Conservation (phyloP, 208 protist species). For the Leishmania lainsoni region DNA sequence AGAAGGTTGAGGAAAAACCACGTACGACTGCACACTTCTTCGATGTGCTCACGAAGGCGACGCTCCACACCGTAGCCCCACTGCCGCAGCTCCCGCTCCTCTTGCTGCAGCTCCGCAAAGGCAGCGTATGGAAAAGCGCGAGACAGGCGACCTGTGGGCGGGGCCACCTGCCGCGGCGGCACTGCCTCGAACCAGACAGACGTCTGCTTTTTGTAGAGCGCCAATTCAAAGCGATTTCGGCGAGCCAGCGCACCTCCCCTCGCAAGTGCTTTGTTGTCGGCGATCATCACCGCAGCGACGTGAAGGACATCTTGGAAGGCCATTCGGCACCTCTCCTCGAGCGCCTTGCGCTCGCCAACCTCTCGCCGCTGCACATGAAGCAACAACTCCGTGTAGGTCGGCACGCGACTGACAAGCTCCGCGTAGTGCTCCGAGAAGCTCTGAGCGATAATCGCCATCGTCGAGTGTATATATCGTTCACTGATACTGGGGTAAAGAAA, state of each 20-base stretch:
- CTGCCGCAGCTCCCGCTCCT: conserved; percentile 74
- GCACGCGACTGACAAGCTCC: conserved; percentile 43
- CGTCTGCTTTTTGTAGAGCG: conserved; percentile 43
- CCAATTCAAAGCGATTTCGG: conserved; percentile 31
- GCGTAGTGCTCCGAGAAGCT: conserved; percentile 75
- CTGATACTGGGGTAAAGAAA: not conserved
- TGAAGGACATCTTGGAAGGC: conserved; percentile 64
- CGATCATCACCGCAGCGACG: conserved; percentile 60
- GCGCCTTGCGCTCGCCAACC: conserved; percentile 44
- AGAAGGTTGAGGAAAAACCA: conserved; percentile 52
- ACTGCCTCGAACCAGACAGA: conserved; percentile 57
- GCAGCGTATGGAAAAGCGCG: conserved; percentile 58
- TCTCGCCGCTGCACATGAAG: conserved; percentile 61
- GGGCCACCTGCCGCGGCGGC: conserved; percentile 32
- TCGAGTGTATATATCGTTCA: not conserved
- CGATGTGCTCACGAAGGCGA: conserved; percentile 50
- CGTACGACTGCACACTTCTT: conserved; percentile 50
- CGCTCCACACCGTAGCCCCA: conserved; percentile 67
- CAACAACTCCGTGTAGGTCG: conserved; percentile 46
- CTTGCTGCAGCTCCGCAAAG: conserved; percentile 43
- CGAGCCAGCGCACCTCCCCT: conserved; percentile 29
- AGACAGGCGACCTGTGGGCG: conserved; percentile 27
- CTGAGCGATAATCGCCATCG: conserved; percentile 52
- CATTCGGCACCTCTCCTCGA: conserved; percentile 44
- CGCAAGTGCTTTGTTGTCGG: conserved; percentile 51